A percentile compares a stretch with the other conserved stretches of the same genome.
These are phyloP conservation scores for Fusarium begoniae DNA, from an alignment of 2,329 filamentous ascomycete genomes.

Conservation along the genomic window DNA sequence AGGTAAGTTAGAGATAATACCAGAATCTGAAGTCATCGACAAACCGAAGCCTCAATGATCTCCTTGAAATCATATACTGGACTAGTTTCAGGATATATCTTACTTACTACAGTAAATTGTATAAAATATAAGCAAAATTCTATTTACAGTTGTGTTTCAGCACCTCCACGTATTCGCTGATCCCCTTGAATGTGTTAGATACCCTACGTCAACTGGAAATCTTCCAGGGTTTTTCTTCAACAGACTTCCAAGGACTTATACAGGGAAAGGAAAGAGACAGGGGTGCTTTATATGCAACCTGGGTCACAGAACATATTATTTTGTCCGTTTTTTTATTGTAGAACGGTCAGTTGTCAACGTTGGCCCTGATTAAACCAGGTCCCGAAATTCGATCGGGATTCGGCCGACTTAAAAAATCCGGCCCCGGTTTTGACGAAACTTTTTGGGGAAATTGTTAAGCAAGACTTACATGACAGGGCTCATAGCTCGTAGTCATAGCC, in stretches of 20 bases:
- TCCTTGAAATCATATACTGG: not conserved
- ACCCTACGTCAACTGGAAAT: not conserved
- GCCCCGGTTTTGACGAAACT: slow-evolving; percentile 7
- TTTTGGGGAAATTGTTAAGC: slow-evolving; percentile 26
- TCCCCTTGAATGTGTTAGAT: not conserved
- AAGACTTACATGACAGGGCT: slow-evolving; percentile 1
- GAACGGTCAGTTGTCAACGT: not conserved
- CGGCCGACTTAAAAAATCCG: slow-evolving; percentile 19
- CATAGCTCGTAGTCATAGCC: slow-evolving; percentile 3
- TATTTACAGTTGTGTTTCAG: not conserved
- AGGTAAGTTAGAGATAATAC: not conserved
- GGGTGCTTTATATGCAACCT: not conserved
- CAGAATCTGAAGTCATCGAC: not conserved
- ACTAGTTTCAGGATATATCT: too few relatives aligned
- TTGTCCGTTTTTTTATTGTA: not conserved
- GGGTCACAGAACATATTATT: too few relatives aligned
- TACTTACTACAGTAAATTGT: too few relatives aligned
- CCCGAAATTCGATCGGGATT: slow-evolving; percentile 9
- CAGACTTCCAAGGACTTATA: not conserved
- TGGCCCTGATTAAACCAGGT: not conserved
- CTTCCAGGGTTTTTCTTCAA: not conserved
- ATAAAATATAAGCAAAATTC: not conserved
- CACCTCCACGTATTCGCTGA: not conserved
- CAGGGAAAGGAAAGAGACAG: not conserved
- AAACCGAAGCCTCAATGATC: not conserved